Evolutionary conservation across 805 yeast species (phyloP).

Genomic region (Candida methanosorbosa): DNA sequence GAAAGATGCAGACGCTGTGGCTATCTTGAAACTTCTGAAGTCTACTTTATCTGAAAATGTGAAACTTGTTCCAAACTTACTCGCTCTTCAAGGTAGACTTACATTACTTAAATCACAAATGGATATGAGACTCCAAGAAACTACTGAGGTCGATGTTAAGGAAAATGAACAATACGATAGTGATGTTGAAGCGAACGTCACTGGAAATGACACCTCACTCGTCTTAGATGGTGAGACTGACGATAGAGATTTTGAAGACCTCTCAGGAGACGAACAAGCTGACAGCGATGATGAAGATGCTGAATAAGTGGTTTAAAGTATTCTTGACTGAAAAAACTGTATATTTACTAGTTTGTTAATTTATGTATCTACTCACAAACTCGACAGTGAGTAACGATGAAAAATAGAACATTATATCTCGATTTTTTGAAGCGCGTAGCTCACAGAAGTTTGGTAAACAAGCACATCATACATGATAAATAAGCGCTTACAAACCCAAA

Average conservation of each 20-base stretch:
- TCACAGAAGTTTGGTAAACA: too few relatives aligned
- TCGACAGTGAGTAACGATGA: too few relatives aligned
- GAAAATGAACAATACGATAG: constrained; percentile 27
- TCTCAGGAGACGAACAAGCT: constrained; percentile 20
- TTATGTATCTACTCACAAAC: too few relatives aligned
- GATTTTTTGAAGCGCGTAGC: too few relatives aligned
- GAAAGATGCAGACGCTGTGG: constrained; percentile 41
- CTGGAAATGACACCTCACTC: constrained; percentile 9
- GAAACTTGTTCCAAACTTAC: constrained; percentile 53
- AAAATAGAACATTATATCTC: too few relatives aligned
- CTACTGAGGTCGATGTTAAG: too few relatives aligned
- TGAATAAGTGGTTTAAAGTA: too few relatives aligned
- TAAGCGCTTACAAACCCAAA: too few relatives aligned
- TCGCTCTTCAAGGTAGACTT: constrained; percentile 81
- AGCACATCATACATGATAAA: too few relatives aligned
- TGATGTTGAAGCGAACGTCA: constrained; percentile 16
- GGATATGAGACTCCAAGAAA: constrained; percentile 53
- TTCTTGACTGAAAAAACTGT: too few relatives aligned
- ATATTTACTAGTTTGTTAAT: too few relatives aligned
- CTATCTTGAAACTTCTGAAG: constrained; percentile 49
- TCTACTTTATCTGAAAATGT: constrained; percentile 46
- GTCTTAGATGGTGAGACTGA: constrained; percentile 23
- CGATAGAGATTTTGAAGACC: constrained; percentile 13
- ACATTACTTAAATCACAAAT: constrained; percentile 72
- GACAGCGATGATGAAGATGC: constrained; percentile 24